Percentiles rank a stretch among this genome's conserved stretches.
Conservation (phyloP, 2,329 filamentous ascomycete species). For the Cordyceps javanica region DNA sequence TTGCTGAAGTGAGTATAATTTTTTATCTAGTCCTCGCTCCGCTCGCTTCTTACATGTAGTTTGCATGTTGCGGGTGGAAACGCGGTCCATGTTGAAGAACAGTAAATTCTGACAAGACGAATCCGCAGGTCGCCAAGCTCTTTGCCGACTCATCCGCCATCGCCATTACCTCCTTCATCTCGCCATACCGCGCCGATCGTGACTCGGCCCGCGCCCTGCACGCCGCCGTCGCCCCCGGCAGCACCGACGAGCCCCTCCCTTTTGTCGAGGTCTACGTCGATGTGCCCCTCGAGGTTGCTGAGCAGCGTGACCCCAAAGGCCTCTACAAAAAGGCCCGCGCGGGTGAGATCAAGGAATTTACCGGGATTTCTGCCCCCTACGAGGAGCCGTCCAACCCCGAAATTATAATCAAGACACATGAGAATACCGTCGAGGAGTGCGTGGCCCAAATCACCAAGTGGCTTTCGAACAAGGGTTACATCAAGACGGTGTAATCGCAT, state of each 20-base stretch:
- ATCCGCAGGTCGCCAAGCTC: conserved; percentile 70
- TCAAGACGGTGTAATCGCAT: conserved; percentile 22
- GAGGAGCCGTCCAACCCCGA: conserved; percentile 83
- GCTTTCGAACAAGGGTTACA: conserved; percentile 59
- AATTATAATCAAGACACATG: conserved; percentile 77
- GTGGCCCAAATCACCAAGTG: conserved; percentile 80
- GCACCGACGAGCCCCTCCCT: conserved; percentile 62
- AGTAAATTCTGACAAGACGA: conserved; percentile 27
- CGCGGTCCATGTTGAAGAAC: background rate
- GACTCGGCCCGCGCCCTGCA: conserved; percentile 77
- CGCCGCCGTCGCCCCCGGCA: conserved; percentile 36
- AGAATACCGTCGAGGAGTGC: conserved; percentile 81
- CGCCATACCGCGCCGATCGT: conserved; percentile 83
- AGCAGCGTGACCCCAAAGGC: conserved; percentile 94
- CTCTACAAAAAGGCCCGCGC: conserved; percentile 94
- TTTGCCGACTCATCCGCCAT: conserved; percentile 87
- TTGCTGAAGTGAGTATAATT: conserved; percentile 64
- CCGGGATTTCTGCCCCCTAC: conserved; percentile 90
- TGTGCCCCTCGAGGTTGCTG: conserved; percentile 82
- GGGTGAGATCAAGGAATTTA: conserved; percentile 95
- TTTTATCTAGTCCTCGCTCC: background rate
- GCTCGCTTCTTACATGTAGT: background rate
- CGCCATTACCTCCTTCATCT: conserved; percentile 94
- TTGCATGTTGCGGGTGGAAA: too few species aligned
- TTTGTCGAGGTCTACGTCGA: conserved; percentile 96